A percentile compares a stretch with the other conserved stretches of the same genome.
phyloP scores from a whole-genome alignment of 2,329 filamentous ascomycete genomes.

The Pseudogymnoascus sp. region DNA sequence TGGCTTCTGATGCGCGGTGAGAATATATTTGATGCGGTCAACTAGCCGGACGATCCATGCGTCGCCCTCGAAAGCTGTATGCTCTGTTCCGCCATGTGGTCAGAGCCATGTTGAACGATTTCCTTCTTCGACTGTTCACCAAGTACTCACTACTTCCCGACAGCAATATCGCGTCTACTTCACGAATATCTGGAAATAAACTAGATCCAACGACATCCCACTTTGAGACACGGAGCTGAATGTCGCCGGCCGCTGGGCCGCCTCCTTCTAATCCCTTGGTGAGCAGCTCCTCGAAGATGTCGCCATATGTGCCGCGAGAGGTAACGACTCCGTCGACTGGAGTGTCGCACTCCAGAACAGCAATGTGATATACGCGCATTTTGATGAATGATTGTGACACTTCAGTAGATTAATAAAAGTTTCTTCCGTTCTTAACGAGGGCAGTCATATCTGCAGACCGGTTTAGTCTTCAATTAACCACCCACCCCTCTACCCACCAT shows the following conservation, averaged over 20 bases:
- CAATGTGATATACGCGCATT: not conserved
- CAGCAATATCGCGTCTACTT: not conserved
- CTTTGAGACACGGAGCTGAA: not conserved
- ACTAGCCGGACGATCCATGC: conserved; percentile 71
- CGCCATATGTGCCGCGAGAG: not conserved
- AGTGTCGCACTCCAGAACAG: conserved; percentile 2
- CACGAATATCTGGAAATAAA: not conserved
- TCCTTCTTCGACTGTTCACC: not conserved
- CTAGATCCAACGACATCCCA: not conserved
- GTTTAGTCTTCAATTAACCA: not conserved
- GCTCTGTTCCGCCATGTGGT: conserved; percentile 48
- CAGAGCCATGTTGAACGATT: not conserved
- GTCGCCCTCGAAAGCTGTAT: conserved; percentile 63
- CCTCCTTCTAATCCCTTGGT: not conserved
- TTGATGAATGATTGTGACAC: not conserved
- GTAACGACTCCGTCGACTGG: not conserved
- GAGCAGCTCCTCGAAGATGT: not conserved
- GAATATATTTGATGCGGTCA: conserved; percentile 52
- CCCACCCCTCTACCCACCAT: not conserved
- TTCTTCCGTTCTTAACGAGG: not conserved
- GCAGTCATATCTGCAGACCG: not conserved
- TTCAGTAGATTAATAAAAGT: not conserved
- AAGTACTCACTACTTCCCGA: not conserved
- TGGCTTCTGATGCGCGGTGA: conserved; percentile 53
- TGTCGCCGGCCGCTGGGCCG: not conserved